Percentiles rank a stretch among this genome's conserved stretches.
These are phyloP conservation scores for Dactylellina haptotyla DNA, from an alignment of 2,329 filamentous ascomycete genomes.

Conservation along the genomic window DNA sequence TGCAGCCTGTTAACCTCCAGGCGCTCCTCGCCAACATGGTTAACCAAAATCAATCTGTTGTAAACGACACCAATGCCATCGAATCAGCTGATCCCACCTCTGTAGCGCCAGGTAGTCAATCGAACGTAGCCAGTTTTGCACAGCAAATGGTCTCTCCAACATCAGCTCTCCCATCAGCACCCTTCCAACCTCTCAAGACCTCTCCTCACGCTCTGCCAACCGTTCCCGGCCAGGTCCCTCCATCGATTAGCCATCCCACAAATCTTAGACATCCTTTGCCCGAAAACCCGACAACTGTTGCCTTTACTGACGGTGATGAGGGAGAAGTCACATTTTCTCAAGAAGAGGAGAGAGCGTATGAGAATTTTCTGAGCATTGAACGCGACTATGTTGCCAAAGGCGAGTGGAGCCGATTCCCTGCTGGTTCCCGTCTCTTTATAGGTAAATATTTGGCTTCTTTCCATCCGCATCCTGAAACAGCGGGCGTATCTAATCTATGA, in stretches of 20 bases:
- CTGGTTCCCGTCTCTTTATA: constrained; percentile 81
- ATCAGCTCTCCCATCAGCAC: constrained; percentile 1
- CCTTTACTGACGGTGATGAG: constrained; percentile 60
- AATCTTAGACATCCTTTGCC: constrained; percentile 55
- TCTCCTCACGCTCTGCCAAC: constrained; percentile 56
- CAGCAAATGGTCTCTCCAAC: constrained; percentile 29
- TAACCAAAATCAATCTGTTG: constrained; percentile 26
- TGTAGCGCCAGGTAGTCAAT: constrained; percentile 24
- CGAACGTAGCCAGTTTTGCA: constrained; percentile 5
- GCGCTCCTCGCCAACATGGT: constrained; percentile 44
- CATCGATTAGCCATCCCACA: constrained; percentile 54
- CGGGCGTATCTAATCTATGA: constrained; percentile 36
- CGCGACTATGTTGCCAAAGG: constrained; percentile 79
- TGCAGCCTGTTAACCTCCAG: constrained; percentile 42
- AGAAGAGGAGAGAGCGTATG: constrained; percentile 74
- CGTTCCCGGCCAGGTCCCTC: constrained; percentile 59
- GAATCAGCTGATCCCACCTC: constrained; percentile 3
- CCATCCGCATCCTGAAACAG: too few species aligned
- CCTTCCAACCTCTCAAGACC: constrained; percentile 23
- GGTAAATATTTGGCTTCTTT: constrained; percentile 65
- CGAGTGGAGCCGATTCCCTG: constrained; percentile 82
- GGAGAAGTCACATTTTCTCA: constrained; percentile 67
- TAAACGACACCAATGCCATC: constrained; percentile 22
- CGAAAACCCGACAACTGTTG: constrained; percentile 54
- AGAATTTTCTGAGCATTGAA: constrained; percentile 77